Conservation (phyloP, 163 green algal species). For the Chlorella variabilis region DNA sequence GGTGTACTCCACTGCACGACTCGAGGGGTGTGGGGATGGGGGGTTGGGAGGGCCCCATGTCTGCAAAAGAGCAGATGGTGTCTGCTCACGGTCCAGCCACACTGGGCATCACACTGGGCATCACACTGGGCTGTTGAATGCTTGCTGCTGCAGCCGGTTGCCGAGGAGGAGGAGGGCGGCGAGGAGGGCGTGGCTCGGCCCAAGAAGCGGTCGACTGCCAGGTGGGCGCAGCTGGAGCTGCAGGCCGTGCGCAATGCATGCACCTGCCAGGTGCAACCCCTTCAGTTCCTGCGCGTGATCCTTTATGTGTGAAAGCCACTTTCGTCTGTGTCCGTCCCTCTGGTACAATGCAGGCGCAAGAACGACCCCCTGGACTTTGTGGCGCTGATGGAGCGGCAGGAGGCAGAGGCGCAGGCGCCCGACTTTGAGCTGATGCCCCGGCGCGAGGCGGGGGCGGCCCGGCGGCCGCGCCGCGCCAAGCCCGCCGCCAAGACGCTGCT, state of each 20-base stretch:
- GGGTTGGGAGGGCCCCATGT: too few relatives aligned
- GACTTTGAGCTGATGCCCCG: conserved; percentile 34
- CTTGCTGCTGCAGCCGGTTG: neutral
- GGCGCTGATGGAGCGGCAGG: conserved; percentile 48
- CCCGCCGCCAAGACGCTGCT: conserved; percentile 57
- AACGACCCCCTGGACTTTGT: conserved; percentile 66
- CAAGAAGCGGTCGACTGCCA: conserved; percentile 6
- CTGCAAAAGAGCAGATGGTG: too few relatives aligned
- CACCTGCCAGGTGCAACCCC: too few relatives aligned
- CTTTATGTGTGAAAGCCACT: too few relatives aligned
- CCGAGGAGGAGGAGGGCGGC: conserved; percentile 7
- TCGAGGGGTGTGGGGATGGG: too few relatives aligned
- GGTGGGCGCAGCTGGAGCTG: conserved; percentile 3
- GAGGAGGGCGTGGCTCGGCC: conserved; percentile 3
- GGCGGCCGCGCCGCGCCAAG: conserved; percentile 5
- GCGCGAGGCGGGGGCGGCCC: neutral
- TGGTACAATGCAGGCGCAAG: conserved; percentile 36
- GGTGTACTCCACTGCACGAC: too few relatives aligned
- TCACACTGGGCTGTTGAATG: neutral
- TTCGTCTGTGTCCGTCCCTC: too few relatives aligned
- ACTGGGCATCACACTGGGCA: too few relatives aligned
- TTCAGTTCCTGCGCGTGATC: too few relatives aligned
- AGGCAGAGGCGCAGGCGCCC: conserved; percentile 4
- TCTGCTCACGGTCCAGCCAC: too few relatives aligned
- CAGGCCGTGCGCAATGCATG: neutral